Percentiles rank a stretch among this genome's conserved stretches.
Conservation (phyloP, 192 early-diverging fungal species). For the Coemansia sp. region DNA sequence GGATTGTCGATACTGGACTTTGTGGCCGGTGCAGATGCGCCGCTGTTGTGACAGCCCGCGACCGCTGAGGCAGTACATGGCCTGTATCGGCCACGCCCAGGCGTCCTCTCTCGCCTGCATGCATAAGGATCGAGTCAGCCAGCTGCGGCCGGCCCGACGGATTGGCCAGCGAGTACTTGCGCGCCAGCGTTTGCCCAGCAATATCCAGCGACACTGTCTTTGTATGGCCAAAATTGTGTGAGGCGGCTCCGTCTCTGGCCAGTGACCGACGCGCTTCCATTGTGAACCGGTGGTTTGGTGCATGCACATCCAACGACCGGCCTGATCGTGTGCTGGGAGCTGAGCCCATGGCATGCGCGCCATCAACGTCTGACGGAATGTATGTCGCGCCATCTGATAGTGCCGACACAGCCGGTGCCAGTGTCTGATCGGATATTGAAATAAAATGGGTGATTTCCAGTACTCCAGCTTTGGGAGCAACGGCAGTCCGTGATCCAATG, state of each 20-base stretch:
- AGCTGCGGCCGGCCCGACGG: neutral
- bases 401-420: neutral
- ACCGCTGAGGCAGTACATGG: slow-evolving; percentile 7
- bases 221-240: slow-evolving; percentile 1
- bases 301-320: slow-evolving; percentile 11
- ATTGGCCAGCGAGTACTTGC: slow-evolving; percentile 13
- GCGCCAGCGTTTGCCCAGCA: slow-evolving; percentile 1
- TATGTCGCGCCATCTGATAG: neutral
- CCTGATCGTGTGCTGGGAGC: slow-evolving; percentile 6
- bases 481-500: neutral
- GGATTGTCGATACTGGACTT: slow-evolving; percentile 20
- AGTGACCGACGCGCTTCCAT: neutral
- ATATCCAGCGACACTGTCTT: slow-evolving; percentile 25
- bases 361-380: slow-evolving; percentile 5
- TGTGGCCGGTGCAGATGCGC: slow-evolving; percentile 9
- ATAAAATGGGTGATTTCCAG: slow-evolving; percentile 6
- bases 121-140: slow-evolving; percentile 1
- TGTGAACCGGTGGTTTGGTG: neutral
- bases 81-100: neutral
- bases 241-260: neutral
- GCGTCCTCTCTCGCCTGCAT: neutral
- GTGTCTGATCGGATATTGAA: neutral
- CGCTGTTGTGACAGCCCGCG: slow-evolving; percentile 20
- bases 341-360: neutral
- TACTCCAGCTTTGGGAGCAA: neutral